Percentiles rank a stretch among this genome's conserved stretches.
These are phyloP conservation scores for Vicia villosa DNA, from an alignment of 306 rosid species.

Conservation along the genomic window DNA sequence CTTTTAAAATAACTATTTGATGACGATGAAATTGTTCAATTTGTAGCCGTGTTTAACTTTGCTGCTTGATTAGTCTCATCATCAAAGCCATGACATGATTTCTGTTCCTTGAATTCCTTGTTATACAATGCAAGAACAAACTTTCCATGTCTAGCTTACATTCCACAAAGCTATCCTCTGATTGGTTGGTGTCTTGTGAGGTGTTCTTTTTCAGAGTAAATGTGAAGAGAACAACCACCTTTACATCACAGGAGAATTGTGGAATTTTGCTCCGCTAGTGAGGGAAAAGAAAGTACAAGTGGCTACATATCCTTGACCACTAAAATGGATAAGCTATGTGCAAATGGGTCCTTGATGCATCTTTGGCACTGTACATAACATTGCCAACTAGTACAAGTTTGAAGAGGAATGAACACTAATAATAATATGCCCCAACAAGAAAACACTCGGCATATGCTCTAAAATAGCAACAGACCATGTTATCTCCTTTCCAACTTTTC, in stretches of 20 bases:
- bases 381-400: slow-evolving; percentile 22
- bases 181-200: slow-evolving; percentile 34
- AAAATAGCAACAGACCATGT: slow-evolving; percentile 38
- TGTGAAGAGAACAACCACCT: slow-evolving; percentile 11
- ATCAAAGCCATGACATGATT: slow-evolving; percentile 11
- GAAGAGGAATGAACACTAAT: slow-evolving; percentile 23
- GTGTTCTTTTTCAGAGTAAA: slow-evolving; percentile 29
- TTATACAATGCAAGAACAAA: slow-evolving; percentile 25
- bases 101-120: slow-evolving; percentile 33
- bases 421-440: slow-evolving; percentile 50
- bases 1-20: background rate
- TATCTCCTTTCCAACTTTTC: slow-evolving; percentile 38
- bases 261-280: slow-evolving; percentile 26
- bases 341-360: slow-evolving; percentile 43
- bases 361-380: slow-evolving; percentile 22
- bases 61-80: background rate
- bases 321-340: slow-evolving; percentile 36
- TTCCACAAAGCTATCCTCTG: slow-evolving; percentile 41
- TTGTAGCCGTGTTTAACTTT: background rate
- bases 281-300: slow-evolving; percentile 31
- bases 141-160: slow-evolving; percentile 35
- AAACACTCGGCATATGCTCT: slow-evolving; percentile 50
- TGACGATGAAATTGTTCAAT: background rate
- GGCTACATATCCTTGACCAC: slow-evolving; percentile 28
- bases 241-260: slow-evolving; percentile 12